Conservation (phyloP, 768 basidiomycete genomes). For the Leccinum aurantiacum region DNA sequence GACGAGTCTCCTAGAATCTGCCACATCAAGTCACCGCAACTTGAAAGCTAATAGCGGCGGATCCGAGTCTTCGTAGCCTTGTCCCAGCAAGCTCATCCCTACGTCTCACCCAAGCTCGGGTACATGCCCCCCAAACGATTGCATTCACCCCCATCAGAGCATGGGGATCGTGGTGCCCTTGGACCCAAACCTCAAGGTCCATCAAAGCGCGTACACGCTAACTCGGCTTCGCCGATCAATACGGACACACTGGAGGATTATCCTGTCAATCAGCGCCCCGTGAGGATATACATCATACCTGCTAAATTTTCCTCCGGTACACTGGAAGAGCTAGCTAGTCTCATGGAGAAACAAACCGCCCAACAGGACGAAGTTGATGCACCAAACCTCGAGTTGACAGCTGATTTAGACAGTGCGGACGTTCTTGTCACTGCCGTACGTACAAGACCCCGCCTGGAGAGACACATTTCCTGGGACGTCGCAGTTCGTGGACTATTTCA, state of each 20-base stretch:
- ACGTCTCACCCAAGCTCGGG: neutral
- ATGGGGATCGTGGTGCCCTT: neutral
- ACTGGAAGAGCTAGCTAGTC: constrained; percentile 25
- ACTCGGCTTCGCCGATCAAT: constrained; percentile 5
- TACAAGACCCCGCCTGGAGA: constrained; percentile 67
- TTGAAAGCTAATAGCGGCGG: too few relatives aligned
- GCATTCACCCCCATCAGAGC: constrained; percentile 1
- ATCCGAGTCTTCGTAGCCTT: neutral
- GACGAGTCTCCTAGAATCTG: neutral
- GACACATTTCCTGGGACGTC: constrained; percentile 63
- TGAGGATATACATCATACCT: constrained; percentile 33
- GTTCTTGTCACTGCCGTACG: constrained; percentile 64
- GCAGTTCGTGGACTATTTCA: constrained; percentile 49
- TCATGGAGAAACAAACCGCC: constrained; percentile 22
- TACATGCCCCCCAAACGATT: constrained; percentile 18
- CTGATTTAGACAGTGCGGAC: constrained; percentile 50
- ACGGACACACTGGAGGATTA: neutral
- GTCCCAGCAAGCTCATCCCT: neutral
- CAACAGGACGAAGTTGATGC: neutral
- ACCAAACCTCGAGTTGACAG: constrained; percentile 37
- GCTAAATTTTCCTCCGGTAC: constrained; percentile 29
- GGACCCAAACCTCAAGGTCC: constrained; percentile 3
- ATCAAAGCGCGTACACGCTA: constrained; percentile 12
- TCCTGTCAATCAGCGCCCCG: constrained; percentile 7
- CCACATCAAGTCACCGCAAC: neutral